Conservation (phyloP, 1,284 basidiomycete genomes). For the Leccinum brunneo-olivaceum region DNA sequence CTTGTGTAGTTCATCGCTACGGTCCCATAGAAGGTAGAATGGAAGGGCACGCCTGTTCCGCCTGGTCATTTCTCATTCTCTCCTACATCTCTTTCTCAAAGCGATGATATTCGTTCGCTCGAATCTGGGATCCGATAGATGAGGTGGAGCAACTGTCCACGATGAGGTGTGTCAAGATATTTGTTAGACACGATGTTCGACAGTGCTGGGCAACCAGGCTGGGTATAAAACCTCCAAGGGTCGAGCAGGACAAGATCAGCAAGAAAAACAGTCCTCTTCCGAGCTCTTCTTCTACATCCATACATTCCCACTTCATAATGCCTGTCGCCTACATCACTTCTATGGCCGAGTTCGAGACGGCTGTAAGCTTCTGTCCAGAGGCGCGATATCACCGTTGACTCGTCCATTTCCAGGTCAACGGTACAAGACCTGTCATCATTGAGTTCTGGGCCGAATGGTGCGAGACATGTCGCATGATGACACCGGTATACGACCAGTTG, state of each 20-base stretch:
- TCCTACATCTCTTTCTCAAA: slow-evolving; percentile 13
- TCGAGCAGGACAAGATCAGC: slow-evolving; percentile 13
- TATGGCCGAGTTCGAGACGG: slow-evolving; percentile 22
- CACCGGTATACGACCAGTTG: slow-evolving; percentile 74
- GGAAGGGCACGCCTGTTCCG: slow-evolving; percentile 28
- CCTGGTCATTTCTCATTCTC: slow-evolving; percentile 24
- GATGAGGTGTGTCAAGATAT: slow-evolving; percentile 12
- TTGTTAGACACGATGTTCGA: slow-evolving; percentile 18
- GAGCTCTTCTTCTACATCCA: slow-evolving; percentile 13
- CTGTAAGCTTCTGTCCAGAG: slow-evolving; percentile 11
- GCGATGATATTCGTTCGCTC: slow-evolving; percentile 14
- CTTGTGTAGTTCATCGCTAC: slow-evolving; percentile 18
- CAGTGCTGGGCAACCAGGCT: slow-evolving; percentile 17
- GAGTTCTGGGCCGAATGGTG: slow-evolving; percentile 78
- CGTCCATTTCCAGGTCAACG: slow-evolving; percentile 45
- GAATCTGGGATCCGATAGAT: slow-evolving; percentile 21
- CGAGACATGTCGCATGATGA: slow-evolving; percentile 72
- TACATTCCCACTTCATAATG: slow-evolving; percentile 15
- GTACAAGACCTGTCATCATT: slow-evolving; percentile 55
- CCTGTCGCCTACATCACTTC: slow-evolving; percentile 23
- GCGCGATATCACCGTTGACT: slow-evolving; percentile 7
- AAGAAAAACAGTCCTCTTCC: slow-evolving; percentile 14
- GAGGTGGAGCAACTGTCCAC: slow-evolving; percentile 18
- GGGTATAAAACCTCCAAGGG: slow-evolving; percentile 22
- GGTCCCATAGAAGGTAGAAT: slow-evolving; percentile 25